These are phyloP conservation scores for Saprolegnia diclina DNA, from an alignment of 352 stramenopile species.

Conservation along the genomic window DNA sequence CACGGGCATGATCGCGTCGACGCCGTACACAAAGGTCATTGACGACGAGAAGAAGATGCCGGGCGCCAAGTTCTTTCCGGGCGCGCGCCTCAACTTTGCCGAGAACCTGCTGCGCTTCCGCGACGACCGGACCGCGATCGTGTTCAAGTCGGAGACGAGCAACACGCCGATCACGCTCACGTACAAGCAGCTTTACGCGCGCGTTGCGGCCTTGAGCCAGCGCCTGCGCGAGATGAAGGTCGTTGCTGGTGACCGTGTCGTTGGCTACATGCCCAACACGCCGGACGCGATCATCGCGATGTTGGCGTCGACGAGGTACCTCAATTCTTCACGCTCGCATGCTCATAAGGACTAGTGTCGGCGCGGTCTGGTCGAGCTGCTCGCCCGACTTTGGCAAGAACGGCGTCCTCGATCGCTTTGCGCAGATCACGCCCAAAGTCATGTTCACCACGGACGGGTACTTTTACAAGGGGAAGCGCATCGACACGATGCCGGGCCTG, in stretches of 20 bases:
- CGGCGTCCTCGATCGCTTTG: constrained; percentile 74
- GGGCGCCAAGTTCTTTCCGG: constrained; percentile 64
- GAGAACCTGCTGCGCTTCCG: constrained; percentile 70
- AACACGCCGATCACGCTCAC: constrained; percentile 49
- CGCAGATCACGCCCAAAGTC: constrained; percentile 75
- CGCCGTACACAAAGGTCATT: constrained; percentile 48
- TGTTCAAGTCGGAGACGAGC: constrained; percentile 70
- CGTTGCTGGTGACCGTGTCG: constrained; percentile 49
- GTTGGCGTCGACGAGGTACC: constrained; percentile 63
- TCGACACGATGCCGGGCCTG: constrained; percentile 56
- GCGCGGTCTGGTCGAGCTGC: constrained; percentile 71
- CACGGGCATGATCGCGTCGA: constrained; percentile 54
- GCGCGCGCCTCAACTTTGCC: constrained; percentile 63
- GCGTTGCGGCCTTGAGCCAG: constrained; percentile 43
- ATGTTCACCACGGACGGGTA: constrained; percentile 68
- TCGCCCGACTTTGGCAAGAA: constrained; percentile 83
- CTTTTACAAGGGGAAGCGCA: constrained; percentile 70
- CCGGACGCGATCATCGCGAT: constrained; percentile 68
- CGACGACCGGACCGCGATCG: constrained; percentile 60
- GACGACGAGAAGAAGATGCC: constrained; percentile 63
- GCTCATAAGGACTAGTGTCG: constrained; percentile 32
- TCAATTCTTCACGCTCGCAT: neutral
- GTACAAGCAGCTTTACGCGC: constrained; percentile 58
- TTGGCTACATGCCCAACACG: constrained; percentile 63
- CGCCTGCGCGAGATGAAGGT: constrained; percentile 46